Evolutionary conservation across 2,329 filamentous ascomycete species (phyloP).

Genomic region (Esteya vermicola): DNA sequence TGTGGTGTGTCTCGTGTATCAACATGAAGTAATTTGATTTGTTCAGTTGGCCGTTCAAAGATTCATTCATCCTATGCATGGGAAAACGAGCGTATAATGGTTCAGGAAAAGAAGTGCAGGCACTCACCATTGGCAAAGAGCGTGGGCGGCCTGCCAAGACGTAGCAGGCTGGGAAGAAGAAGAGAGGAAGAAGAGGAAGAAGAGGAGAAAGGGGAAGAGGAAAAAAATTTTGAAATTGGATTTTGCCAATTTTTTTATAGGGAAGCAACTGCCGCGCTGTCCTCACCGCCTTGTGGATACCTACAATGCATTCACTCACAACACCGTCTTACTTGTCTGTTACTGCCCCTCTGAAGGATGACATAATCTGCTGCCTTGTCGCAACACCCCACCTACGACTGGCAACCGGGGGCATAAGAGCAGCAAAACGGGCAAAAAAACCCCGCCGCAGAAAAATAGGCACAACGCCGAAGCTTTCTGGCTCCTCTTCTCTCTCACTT

Average conservation of each 20-base stretch:
- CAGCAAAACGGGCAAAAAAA: neutral
- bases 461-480: neutral
- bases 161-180: constrained; percentile 6
- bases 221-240: neutral
- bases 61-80: constrained; percentile 36
- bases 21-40: constrained; percentile 39
- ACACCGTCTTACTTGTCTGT: no score
- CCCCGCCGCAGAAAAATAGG: neutral
- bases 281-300: neutral
- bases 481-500: neutral
- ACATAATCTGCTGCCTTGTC: no score
- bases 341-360: no score
- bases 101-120: no score
- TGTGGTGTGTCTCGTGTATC: constrained; percentile 27
- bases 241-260: neutral
- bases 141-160: no score
- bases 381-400: neutral
- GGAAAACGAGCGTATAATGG: neutral
- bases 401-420: no score
- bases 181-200: constrained; percentile 2
- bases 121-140: no score
- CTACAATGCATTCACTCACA: no score
- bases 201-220: no score
- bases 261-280: no score
- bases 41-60: constrained; percentile 51